phyloP scores from a whole-genome alignment of 106 monocot species.

The Platanthera zijinensis region DNA sequence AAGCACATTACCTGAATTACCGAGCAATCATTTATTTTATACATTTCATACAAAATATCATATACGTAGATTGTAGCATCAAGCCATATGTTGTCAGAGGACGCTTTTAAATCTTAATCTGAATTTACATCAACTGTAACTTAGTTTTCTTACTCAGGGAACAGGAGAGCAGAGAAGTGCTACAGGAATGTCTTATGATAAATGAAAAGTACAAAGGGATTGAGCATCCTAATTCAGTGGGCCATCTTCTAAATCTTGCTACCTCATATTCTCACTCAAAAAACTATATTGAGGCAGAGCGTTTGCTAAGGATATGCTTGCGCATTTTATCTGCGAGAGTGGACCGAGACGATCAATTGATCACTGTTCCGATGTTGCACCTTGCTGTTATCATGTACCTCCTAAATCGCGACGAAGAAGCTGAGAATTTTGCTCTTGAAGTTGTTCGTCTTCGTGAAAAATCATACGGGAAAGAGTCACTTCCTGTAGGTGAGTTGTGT shows the following conservation, averaged over 20 bases:
- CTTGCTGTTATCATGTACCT: conserved; percentile 67
- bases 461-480: conserved; percentile 62
- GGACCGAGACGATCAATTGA: conserved; percentile 27
- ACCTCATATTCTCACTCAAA: conserved; percentile 68
- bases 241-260: conserved; percentile 67
- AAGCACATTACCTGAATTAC: too few species aligned
- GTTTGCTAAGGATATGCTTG: conserved; percentile 48
- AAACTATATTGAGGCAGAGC: conserved; percentile 72
- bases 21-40: too few species aligned
- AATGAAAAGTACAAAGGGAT: conserved; percentile 54
- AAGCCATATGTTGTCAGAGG: too few species aligned
- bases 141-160: conserved; percentile 28
- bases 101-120: neutral
- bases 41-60: too few species aligned
- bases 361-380: conserved; percentile 74
- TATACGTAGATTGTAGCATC: too few species aligned
- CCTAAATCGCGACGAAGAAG: conserved; percentile 62
- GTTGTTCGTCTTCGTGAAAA: conserved; percentile 57
- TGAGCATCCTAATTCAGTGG: conserved; percentile 50
- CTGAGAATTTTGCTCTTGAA: conserved; percentile 58
- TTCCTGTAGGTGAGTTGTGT: conserved; percentile 59
- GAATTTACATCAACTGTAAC: neutral
- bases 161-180: conserved; percentile 58
- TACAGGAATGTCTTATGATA: conserved; percentile 65
- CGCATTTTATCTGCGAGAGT: conserved; percentile 39